Conservation (phyloP, 768 basidiomycete species). For the Candolleomyces aberdarensis region DNA sequence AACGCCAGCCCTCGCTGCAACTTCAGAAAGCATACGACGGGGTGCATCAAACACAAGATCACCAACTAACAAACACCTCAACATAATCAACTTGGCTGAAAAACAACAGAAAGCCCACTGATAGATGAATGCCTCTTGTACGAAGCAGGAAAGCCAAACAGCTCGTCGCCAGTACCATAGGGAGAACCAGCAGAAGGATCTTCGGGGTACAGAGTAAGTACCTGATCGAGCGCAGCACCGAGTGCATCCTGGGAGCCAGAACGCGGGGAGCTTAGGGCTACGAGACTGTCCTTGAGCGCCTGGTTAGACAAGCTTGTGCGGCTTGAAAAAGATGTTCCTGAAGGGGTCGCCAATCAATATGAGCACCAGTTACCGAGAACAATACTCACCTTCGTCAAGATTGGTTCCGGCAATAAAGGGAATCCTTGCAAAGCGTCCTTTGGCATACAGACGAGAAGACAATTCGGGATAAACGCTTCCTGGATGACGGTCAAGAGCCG, state of each 20-base stretch:
- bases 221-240: conserved; percentile 18
- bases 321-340: conserved; percentile 22
- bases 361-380: not conserved
- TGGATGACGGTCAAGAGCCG: conserved; percentile 36
- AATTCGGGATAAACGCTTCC: conserved; percentile 36
- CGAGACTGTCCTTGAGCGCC: conserved; percentile 16
- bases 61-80: conserved; percentile 20
- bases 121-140: conserved; percentile 32
- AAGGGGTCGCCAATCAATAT: too few species aligned
- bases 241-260: conserved; percentile 10
- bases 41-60: conserved; percentile 38
- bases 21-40: conserved; percentile 37
- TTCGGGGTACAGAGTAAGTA: conserved; percentile 40
- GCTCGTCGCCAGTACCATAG: conserved; percentile 42
- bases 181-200: conserved; percentile 42
- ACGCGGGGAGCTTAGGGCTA: too few species aligned
- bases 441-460: conserved; percentile 30
- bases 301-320: conserved; percentile 19
- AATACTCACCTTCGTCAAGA: conserved; percentile 46
- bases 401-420: conserved; percentile 45
- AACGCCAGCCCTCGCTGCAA: conserved; percentile 33
- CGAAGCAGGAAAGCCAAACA: conserved; percentile 34
- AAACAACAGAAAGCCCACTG: conserved; percentile 13
- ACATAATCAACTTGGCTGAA: not conserved
- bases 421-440: conserved; percentile 26